These are phyloP conservation scores for Haberlea rhodopensis DNA, from an alignment of 257 asterid genomes.

Conservation along the genomic window DNA sequence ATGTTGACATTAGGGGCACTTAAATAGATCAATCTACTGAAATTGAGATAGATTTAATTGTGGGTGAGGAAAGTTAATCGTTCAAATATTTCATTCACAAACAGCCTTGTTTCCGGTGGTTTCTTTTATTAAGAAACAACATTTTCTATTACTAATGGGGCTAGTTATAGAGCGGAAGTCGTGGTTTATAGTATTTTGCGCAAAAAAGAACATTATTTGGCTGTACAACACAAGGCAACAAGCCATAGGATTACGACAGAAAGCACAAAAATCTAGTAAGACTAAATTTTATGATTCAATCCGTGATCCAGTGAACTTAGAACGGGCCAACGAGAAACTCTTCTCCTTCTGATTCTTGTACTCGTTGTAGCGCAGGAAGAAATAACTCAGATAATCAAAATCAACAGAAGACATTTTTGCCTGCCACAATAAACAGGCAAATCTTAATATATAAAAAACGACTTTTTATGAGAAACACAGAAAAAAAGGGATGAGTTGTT, in stretches of 20 bases:
- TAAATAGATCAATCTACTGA: background rate
- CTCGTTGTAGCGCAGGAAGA: slow-evolving; percentile 69
- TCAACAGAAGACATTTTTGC: slow-evolving; percentile 91
- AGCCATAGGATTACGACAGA: background rate
- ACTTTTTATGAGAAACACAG: slow-evolving; percentile 3
- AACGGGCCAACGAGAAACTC: slow-evolving; percentile 41
- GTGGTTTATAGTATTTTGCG: background rate
- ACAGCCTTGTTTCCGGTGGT: no score
- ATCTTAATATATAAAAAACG: slow-evolving; percentile 13
- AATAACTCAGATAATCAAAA: slow-evolving; percentile 78
- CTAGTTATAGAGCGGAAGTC: background rate
- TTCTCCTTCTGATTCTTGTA: slow-evolving; percentile 71
- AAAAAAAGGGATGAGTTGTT: no score
- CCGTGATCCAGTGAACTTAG: slow-evolving; percentile 31
- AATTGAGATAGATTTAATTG: background rate
- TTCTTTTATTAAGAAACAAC: background rate
- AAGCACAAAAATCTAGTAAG: background rate
- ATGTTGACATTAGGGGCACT: no score
- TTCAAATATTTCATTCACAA: no score
- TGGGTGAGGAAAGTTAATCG: background rate
- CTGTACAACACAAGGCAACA: background rate
- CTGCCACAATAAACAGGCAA: slow-evolving; percentile 37
- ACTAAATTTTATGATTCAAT: slow-evolving; percentile 20
- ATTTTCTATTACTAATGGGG: background rate
- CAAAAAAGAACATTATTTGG: background rate